Conservation (phyloP, 305 asterid species). For the Solanum hybrid region DNA sequence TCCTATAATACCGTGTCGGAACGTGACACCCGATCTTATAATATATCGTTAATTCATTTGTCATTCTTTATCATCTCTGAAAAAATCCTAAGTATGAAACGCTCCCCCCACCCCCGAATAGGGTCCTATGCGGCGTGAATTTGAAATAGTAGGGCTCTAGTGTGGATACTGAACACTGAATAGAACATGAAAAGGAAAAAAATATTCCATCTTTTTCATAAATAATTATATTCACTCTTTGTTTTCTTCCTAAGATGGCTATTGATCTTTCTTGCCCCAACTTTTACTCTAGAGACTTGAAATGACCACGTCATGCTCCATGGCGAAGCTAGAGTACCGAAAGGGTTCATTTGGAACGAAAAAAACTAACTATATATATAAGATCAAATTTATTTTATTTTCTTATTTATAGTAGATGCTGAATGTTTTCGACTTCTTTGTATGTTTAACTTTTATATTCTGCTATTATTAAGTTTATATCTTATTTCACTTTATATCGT, state of each 20-base stretch:
- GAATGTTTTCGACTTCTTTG: not conserved
- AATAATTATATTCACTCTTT: not conserved
- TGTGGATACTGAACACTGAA: not conserved
- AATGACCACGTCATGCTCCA: not conserved
- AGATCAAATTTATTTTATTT: not conserved
- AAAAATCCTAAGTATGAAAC: too few relatives aligned
- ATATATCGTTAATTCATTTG: too few relatives aligned
- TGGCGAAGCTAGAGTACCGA: not conserved
- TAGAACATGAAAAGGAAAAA: too few relatives aligned
- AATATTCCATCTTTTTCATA: not conserved
- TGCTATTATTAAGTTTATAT: not conserved
- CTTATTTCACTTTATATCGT: not conserved
- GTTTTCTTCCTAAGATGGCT: not conserved
- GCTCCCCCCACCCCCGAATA: too few relatives aligned
- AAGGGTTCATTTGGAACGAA: not conserved
- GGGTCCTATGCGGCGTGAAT: not conserved
- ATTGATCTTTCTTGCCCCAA: not conserved
- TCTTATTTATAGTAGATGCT: not conserved
- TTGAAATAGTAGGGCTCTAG: not conserved
- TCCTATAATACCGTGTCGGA: too few relatives aligned
- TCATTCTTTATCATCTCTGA: too few relatives aligned
- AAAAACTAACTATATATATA: not conserved
- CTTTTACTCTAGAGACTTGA: not conserved
- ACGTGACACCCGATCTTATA: too few relatives aligned
- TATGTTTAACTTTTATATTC: not conserved